Evolutionary conservation across 768 basidiomycete genomes (phyloP).

Genomic region (Rhizopogon rudus): DNA sequence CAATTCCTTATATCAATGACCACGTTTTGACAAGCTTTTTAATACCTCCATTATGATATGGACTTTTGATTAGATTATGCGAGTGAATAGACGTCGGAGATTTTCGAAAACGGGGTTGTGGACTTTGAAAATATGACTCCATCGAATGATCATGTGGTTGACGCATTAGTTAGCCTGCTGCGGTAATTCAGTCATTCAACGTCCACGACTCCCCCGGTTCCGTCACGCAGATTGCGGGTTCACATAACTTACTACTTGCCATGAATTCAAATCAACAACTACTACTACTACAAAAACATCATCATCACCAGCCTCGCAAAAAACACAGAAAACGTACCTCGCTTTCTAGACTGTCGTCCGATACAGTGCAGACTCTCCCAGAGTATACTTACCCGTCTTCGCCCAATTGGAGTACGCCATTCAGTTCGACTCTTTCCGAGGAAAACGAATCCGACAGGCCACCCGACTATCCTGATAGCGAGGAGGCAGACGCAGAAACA

Average conservation of each 20-base stretch:
- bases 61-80: too few species aligned
- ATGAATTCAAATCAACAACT: slow-evolving; percentile 14
- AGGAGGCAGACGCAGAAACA: slow-evolving; percentile 72
- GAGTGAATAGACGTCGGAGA: too few species aligned
- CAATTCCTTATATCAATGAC: slow-evolving; percentile 2
- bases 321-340: slow-evolving; percentile 57
- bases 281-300: slow-evolving; percentile 2
- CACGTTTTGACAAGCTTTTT: background rate
- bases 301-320: slow-evolving; percentile 19
- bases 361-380: slow-evolving; percentile 61
- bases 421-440: slow-evolving; percentile 15
- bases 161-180: background rate
- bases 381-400: slow-evolving; percentile 45
- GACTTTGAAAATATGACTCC: too few species aligned
- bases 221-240: background rate
- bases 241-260: background rate
- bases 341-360: slow-evolving; percentile 54
- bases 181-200: slow-evolving; percentile 7
- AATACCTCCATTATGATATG: background rate
- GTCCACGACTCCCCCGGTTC: slow-evolving; percentile 1
- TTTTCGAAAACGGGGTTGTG: too few species aligned
- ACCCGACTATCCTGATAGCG: slow-evolving; percentile 73
- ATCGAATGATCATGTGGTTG: background rate
- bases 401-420: slow-evolving; percentile 15
- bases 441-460: slow-evolving; percentile 50